Percentiles rank a stretch among this genome's conserved stretches.
Evolutionary conservation across 208 protist species (phyloP).

Genomic region (Crithidia fasciculata): DNA sequence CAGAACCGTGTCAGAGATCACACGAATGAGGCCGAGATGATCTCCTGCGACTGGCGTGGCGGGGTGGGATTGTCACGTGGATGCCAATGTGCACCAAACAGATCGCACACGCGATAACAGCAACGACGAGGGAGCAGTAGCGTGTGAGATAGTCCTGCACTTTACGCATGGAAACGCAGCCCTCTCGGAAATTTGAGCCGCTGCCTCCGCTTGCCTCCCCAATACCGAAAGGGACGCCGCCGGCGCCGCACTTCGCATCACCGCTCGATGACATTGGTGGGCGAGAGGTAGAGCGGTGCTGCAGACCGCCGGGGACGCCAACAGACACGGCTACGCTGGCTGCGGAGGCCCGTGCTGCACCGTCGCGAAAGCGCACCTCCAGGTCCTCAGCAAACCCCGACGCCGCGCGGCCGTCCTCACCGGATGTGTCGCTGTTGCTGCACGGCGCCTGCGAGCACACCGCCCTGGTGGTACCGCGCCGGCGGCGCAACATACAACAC

Average conservation of each 20-base stretch:
- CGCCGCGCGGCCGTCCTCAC: not conserved
- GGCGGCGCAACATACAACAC: not conserved
- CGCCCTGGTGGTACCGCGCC: not conserved
- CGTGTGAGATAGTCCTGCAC: not conserved
- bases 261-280: not conserved
- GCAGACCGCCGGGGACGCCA: not conserved
- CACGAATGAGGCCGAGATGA: constrained; percentile 37
- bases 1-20: constrained; percentile 16
- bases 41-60: constrained; percentile 60
- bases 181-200: too few relatives aligned
- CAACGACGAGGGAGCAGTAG: not conserved
- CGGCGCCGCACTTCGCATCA: not conserved
- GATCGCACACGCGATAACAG: not conserved
- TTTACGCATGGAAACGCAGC: not conserved
- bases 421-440: not conserved
- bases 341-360: too few relatives aligned
- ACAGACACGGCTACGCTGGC: not conserved
- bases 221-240: too few relatives aligned
- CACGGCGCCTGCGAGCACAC: not conserved
- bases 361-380: not conserved
- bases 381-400: not conserved
- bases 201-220: too few relatives aligned
- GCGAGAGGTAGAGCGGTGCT: constrained; percentile 1
- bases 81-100: constrained; percentile 26
- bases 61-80: constrained; percentile 27